Conservation (phyloP, 2,329 filamentous ascomycete species). For the Xylaria sp. region DNA sequence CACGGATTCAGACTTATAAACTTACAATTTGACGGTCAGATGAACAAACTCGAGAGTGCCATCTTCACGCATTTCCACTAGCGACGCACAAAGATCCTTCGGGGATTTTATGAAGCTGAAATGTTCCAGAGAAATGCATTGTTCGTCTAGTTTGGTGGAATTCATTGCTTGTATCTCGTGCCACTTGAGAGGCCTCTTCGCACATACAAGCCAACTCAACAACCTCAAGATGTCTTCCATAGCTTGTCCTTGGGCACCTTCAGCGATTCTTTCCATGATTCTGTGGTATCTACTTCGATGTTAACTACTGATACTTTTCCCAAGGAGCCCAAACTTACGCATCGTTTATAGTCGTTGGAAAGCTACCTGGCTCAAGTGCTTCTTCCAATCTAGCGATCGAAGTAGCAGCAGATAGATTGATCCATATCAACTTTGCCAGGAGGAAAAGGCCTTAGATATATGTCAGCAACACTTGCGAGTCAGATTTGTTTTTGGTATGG, state of each 20-base stretch:
- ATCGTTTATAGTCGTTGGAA: slow-evolving; percentile 27
- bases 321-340: slow-evolving; percentile 24
- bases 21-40: slow-evolving; percentile 5
- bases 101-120: slow-evolving; percentile 34
- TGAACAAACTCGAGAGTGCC: slow-evolving; percentile 4
- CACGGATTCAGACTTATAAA: background rate
- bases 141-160: slow-evolving; percentile 41
- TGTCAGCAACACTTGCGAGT: background rate
- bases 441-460: slow-evolving; percentile 23
- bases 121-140: slow-evolving; percentile 39
- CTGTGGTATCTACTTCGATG: background rate
- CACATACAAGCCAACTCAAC: slow-evolving; percentile 48
- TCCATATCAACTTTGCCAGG: slow-evolving; percentile 24
- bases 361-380: slow-evolving; percentile 27
- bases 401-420: slow-evolving; percentile 12
- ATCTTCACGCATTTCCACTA: background rate
- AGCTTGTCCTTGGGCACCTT: slow-evolving; percentile 1
- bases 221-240: slow-evolving; percentile 33
- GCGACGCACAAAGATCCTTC: slow-evolving; percentile 39
- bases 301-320: background rate
- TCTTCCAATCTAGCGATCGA: slow-evolving; percentile 23
- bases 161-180: slow-evolving; percentile 48
- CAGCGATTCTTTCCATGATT: background rate
- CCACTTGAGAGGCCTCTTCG: slow-evolving; percentile 47
- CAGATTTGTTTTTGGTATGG: background rate